Percentiles rank a stretch among this genome's conserved stretches.
phyloP scores from a whole-genome alignment of 768 basidiomycete species.

The Mycena amicta region DNA sequence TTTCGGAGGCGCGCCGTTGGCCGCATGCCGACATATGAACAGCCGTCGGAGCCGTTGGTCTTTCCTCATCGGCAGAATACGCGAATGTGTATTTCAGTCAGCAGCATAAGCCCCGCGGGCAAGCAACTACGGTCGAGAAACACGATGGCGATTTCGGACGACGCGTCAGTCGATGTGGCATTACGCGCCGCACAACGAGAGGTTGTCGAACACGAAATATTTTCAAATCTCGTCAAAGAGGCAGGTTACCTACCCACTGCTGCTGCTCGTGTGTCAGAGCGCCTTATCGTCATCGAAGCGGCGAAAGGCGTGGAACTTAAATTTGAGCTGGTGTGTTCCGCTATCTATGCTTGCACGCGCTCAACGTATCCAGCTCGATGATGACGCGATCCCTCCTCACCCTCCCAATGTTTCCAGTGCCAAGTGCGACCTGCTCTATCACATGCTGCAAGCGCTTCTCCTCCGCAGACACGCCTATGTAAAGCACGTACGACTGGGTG shows the following conservation, averaged over 20 bases:
- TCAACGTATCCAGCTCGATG: conserved; percentile 43
- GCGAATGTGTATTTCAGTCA: conserved; percentile 63
- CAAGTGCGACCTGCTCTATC: conserved; percentile 71
- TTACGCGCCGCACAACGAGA: conserved; percentile 68
- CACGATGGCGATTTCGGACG: conserved; percentile 30
- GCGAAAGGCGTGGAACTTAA: conserved; percentile 68
- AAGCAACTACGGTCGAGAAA: conserved; percentile 39
- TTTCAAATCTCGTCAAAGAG: conserved; percentile 70
- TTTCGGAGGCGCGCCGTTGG: conserved; percentile 76
- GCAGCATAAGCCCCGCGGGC: conserved; percentile 36
- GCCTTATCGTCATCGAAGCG: conserved; percentile 75
- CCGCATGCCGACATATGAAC: conserved; percentile 56
- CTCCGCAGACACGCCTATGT: conserved; percentile 57
- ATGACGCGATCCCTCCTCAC: conserved; percentile 22
- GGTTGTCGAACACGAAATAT: conserved; percentile 80
- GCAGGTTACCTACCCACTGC: conserved; percentile 77
- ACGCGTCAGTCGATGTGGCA: conserved; percentile 48
- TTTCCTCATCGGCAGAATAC: conserved; percentile 69
- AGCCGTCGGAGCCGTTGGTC: conserved; percentile 45
- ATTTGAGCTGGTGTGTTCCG: conserved; percentile 68
- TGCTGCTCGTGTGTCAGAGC: conserved; percentile 77
- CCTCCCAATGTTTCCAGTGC: conserved; percentile 26
- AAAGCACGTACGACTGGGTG: conserved; percentile 44
- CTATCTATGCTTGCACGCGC: neutral
- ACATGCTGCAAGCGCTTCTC: conserved; percentile 63